A percentile compares a stretch with the other conserved stretches of the same genome.
phyloP scores from a whole-genome alignment of 805 yeast genomes.

The Huiozyma sinensis region DNA sequence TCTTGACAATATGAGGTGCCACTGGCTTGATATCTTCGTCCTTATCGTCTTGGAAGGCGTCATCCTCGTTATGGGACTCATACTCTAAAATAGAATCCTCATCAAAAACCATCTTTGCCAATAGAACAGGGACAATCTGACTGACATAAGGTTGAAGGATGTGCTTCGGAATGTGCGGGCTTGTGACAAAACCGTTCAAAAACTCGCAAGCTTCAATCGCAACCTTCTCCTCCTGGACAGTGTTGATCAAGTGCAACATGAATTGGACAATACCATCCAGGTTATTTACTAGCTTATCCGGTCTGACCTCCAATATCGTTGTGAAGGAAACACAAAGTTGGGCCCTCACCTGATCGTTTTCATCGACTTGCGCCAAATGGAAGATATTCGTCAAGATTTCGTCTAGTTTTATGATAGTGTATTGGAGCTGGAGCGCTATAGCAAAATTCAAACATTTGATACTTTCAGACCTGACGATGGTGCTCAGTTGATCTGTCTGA shows the following conservation, averaged over 20 bases:
- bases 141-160: constrained; percentile 48
- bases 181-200: constrained; percentile 61
- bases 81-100: constrained; percentile 64
- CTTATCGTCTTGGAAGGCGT: constrained; percentile 66
- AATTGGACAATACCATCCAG: constrained; percentile 78
- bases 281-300: constrained; percentile 73
- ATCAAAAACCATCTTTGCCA: constrained; percentile 78
- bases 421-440: constrained; percentile 57
- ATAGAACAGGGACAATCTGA: constrained; percentile 61
- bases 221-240: constrained; percentile 51
- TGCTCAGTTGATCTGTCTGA: constrained; percentile 17
- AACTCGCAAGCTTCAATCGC: constrained; percentile 92
- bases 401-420: constrained; percentile 55
- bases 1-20: constrained; percentile 53
- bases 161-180: constrained; percentile 40
- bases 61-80: constrained; percentile 54
- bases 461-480: constrained; percentile 48
- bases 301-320: constrained; percentile 58
- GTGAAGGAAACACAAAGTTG: constrained; percentile 72
- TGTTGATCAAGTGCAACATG: constrained; percentile 66
- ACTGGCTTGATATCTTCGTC: constrained; percentile 84
- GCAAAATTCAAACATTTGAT: constrained; percentile 70
- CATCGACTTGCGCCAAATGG: constrained; percentile 48
- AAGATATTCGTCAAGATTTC: constrained; percentile 55
- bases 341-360: constrained; percentile 49